Conservation (phyloP, 108 stramenopile species). For the Skeletonema marinoi region DNA sequence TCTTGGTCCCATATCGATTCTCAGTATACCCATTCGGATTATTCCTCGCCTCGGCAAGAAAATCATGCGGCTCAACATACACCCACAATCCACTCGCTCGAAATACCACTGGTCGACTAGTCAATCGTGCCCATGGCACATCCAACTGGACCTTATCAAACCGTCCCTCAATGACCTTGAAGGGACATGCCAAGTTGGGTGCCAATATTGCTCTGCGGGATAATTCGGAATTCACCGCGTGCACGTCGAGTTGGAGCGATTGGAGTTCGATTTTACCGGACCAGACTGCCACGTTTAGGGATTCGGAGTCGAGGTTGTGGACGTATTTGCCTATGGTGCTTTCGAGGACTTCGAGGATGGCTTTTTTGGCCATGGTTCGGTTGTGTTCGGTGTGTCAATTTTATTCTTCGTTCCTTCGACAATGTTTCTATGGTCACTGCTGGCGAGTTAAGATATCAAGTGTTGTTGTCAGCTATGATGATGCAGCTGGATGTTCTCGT, state of each 20-base stretch:
- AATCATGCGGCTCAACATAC: slow-evolving; percentile 62
- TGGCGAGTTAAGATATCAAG: no score
- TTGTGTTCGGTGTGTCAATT: neutral
- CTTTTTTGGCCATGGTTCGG: slow-evolving; percentile 78
- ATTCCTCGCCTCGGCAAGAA: slow-evolving; percentile 28
- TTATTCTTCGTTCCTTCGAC: no score
- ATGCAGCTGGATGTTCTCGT: no score
- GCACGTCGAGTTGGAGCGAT: slow-evolving; percentile 75
- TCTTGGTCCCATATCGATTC: slow-evolving; percentile 8
- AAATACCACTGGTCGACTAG: slow-evolving; percentile 72
- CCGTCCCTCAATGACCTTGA: slow-evolving; percentile 58
- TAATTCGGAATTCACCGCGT: slow-evolving; percentile 82
- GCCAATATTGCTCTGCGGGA: slow-evolving; percentile 63
- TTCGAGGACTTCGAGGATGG: slow-evolving; percentile 83
- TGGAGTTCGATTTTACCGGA: slow-evolving; percentile 89
- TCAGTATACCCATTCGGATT: neutral
- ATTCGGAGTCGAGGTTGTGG: slow-evolving; percentile 78
- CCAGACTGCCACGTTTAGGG: slow-evolving; percentile 86
- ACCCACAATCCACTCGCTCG: slow-evolving; percentile 69
- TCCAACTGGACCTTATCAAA: slow-evolving; percentile 79
- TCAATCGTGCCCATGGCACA: slow-evolving; percentile 83
- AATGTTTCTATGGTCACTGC: no score
- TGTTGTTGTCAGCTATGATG: no score
- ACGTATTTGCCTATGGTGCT: slow-evolving; percentile 89
- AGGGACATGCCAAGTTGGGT: slow-evolving; percentile 77